Conservation (phyloP, 148 eudicot genomes). For the Rhododendron vialii region DNA sequence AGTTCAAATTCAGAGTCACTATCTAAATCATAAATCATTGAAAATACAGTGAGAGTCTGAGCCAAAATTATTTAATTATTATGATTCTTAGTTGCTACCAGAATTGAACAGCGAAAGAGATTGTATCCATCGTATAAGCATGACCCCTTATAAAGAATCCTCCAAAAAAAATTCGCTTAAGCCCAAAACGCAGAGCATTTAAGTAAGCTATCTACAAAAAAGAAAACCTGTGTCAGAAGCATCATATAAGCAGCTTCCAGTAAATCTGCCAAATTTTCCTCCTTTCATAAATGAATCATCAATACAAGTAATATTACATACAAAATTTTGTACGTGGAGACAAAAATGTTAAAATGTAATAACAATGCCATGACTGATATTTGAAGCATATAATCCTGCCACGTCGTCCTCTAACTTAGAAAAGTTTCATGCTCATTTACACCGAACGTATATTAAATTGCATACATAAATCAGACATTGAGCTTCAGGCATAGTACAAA, state of each 20-base stretch:
- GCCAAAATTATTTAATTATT: not conserved
- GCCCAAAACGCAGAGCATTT: conserved; percentile 89
- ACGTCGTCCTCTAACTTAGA: not conserved
- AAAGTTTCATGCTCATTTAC: not conserved
- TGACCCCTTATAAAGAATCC: conserved; percentile 98
- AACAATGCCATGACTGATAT: too few species aligned
- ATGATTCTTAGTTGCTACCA: conserved; percentile 44
- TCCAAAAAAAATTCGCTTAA: conserved; percentile 93
- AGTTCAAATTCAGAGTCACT: not conserved
- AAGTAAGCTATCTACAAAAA: conserved; percentile 77
- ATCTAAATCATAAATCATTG: not conserved
- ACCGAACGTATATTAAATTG: not conserved
- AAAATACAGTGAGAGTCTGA: not conserved
- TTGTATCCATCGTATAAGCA: conserved; percentile 99
- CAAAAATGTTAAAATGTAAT: not conserved
- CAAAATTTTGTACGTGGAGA: not conserved
- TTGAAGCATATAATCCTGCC: not conserved
- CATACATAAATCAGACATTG: not conserved
- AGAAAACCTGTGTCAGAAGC: conserved; percentile 9
- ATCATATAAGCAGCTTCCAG: not conserved
- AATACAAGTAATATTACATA: not conserved
- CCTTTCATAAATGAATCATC: not conserved
- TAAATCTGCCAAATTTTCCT: not conserved
- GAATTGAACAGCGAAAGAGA: conserved; percentile 92
- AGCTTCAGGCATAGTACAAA: not conserved